phyloP scores from a whole-genome alignment of 2,329 filamentous ascomycete species.

The Verticillium isaacii region DNA sequence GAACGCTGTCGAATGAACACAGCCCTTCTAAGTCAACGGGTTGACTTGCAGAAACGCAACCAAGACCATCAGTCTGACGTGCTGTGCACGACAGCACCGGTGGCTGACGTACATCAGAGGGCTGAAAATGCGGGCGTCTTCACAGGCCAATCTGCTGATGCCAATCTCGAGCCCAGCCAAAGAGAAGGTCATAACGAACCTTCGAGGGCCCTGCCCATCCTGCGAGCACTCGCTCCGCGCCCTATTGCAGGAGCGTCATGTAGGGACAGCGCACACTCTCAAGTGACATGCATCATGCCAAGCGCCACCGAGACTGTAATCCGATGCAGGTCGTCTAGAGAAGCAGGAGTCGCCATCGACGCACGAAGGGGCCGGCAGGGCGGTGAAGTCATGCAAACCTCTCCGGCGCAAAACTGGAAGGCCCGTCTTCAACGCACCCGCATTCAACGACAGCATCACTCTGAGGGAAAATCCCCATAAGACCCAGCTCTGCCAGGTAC shows the following conservation, averaged over 20 bases:
- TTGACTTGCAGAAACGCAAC: too few relatives aligned
- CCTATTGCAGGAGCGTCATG: neutral
- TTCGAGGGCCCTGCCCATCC: neutral
- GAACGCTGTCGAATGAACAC: too few relatives aligned
- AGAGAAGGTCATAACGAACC: neutral
- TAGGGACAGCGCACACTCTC: neutral
- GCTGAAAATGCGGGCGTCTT: neutral
- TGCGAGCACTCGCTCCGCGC: neutral
- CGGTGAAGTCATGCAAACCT: neutral
- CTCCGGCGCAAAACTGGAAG: neutral
- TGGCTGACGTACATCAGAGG: neutral
- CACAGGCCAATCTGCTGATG: neutral
- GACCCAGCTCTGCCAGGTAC: neutral
- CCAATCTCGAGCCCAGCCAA: neutral
- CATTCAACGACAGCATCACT: neutral
- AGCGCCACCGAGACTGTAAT: neutral
- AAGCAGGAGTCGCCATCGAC: neutral
- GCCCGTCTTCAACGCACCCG: neutral
- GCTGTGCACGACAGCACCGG: neutral
- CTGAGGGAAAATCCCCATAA: neutral
- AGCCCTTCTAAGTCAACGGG: too few relatives aligned
- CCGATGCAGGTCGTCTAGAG: neutral
- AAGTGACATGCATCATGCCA: neutral
- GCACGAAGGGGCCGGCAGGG: neutral
- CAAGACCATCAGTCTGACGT: too few relatives aligned